phyloP scores from a whole-genome alignment of 192 early-diverging fungal genomes.

The Coemansia sp. region DNA sequence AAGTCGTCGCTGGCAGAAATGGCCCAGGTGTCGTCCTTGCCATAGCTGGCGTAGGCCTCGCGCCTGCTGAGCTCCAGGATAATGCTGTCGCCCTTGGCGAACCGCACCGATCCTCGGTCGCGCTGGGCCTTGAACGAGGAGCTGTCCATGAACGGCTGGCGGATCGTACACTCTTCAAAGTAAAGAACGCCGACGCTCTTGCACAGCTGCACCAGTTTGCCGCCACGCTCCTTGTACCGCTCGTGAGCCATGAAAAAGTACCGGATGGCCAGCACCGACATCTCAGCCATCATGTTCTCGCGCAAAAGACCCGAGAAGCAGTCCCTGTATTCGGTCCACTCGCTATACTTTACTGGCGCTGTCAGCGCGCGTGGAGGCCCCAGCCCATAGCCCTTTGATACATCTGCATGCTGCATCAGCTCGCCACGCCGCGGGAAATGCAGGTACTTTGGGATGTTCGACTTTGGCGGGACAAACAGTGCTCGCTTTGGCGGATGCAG shows the following conservation, averaged over 20 bases:
- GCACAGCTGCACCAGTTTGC: constrained; percentile 14
- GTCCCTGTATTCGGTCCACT: constrained; percentile 15
- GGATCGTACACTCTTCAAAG: constrained; percentile 35
- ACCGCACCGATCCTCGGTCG: constrained; percentile 3
- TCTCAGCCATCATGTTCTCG: constrained; percentile 37
- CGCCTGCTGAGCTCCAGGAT: constrained; percentile 31
- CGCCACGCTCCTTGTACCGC: constrained; percentile 4
- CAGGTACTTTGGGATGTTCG: constrained; percentile 13
- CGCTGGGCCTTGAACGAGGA: constrained; percentile 25
- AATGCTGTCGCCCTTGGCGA: constrained; percentile 28
- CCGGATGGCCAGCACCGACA: constrained; percentile 32
- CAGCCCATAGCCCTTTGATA: constrained; percentile 37
- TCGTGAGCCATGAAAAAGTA: constrained; percentile 47
- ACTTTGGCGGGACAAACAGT: constrained; percentile 22
- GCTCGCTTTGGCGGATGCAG: constrained; percentile 3
- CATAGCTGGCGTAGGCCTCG: constrained; percentile 35
- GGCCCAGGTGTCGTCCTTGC: constrained; percentile 46
- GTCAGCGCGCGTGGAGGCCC: constrained; percentile 28
- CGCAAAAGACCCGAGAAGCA: constrained; percentile 19
- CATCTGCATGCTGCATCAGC: constrained; percentile 40
- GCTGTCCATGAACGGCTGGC: constrained; percentile 34
- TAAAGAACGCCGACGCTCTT: constrained; percentile 27
- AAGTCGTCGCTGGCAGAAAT: constrained; percentile 29
- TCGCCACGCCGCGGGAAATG: constrained; percentile 44
- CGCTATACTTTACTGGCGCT: constrained; percentile 14